These are phyloP conservation scores for Xerocomus amazonicus DNA, from an alignment of 1,284 basidiomycete genomes.

Conservation along the genomic window DNA sequence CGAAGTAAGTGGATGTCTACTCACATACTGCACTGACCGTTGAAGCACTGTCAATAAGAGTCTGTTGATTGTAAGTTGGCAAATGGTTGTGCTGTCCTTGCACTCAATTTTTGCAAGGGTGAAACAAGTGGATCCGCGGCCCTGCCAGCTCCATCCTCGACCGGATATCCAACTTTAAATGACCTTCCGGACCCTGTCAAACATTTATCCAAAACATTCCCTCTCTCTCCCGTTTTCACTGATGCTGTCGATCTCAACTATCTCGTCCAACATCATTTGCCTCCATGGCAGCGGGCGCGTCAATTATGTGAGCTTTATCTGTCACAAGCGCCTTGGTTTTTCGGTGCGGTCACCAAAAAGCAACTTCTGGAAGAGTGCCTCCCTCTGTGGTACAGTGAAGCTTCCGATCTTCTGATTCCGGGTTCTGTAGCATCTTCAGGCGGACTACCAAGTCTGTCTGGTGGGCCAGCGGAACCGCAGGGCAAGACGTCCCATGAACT, in stretches of 20 bases:
- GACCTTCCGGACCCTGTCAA: conserved; percentile 36
- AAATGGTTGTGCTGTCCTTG: background rate
- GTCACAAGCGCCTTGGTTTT: conserved; percentile 73
- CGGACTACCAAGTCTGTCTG: conserved; percentile 1
- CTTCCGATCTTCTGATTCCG: conserved; percentile 30
- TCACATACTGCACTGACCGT: background rate
- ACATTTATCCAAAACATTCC: conserved; percentile 51
- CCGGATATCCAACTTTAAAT: background rate
- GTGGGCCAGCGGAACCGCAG: conserved; percentile 8
- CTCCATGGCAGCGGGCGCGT: conserved; percentile 52
- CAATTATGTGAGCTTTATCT: conserved; percentile 61
- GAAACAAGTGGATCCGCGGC: conserved; percentile 16
- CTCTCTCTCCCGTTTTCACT: conserved; percentile 39
- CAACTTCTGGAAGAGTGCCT: conserved; percentile 64
- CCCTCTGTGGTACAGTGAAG: conserved; percentile 62
- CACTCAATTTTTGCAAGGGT: conserved; percentile 18
- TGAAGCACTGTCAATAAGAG: conserved; percentile 34
- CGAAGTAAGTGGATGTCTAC: conserved; percentile 42
- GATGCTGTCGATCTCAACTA: conserved; percentile 42
- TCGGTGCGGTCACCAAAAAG: conserved; percentile 57
- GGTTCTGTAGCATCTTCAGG: conserved; percentile 25
- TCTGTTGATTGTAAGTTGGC: conserved; percentile 47
- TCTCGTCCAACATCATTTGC: conserved; percentile 49
- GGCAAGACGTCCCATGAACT: conserved; percentile 49
- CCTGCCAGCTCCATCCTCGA: background rate